A percentile compares a stretch with the other conserved stretches of the same genome.
phyloP scores from a whole-genome alignment of 1,284 basidiomycete genomes.

The Pulchroboletus neoregius region DNA sequence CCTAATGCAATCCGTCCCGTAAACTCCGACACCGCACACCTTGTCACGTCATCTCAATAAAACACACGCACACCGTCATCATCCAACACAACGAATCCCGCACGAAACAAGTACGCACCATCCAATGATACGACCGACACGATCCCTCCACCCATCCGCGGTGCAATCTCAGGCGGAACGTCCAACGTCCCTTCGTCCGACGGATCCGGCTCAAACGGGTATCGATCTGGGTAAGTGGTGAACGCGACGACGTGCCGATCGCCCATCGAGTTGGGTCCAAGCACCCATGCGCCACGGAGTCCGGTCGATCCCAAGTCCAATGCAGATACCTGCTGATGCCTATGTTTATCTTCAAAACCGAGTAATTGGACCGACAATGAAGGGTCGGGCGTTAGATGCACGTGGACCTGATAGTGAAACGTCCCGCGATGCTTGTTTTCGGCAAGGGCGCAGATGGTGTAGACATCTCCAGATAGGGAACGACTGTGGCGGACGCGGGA shows the following conservation, averaged over 20 bases:
- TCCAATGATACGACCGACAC: constrained; percentile 38
- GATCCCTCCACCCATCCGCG: constrained; percentile 32
- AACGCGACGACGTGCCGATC: constrained; percentile 13
- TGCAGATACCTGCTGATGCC: constrained; percentile 28
- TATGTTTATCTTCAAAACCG: constrained; percentile 24
- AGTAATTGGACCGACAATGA: constrained; percentile 31
- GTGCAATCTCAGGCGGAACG: not conserved
- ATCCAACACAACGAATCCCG: too few relatives aligned
- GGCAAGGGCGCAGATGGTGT: constrained; percentile 39
- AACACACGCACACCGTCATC: too few relatives aligned
- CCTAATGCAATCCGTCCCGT: constrained; percentile 23
- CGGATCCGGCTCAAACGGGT: not conserved
- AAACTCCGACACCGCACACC: constrained; percentile 22
- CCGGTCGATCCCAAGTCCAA: constrained; percentile 42
- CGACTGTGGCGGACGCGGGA: constrained; percentile 25
- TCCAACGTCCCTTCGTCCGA: not conserved
- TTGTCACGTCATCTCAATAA: constrained; percentile 3
- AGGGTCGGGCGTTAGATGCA: constrained; percentile 19
- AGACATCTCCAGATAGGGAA: constrained; percentile 9
- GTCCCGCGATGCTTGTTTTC: constrained; percentile 46
- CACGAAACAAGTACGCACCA: constrained; percentile 32
- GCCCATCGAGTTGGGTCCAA: constrained; percentile 36
- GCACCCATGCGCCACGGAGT: constrained; percentile 45
- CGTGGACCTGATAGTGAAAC: constrained; percentile 39
- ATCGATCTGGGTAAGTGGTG: not conserved